Evolutionary conservation across 306 rosid species (phyloP).

Genomic region (Vicia sativa): DNA sequence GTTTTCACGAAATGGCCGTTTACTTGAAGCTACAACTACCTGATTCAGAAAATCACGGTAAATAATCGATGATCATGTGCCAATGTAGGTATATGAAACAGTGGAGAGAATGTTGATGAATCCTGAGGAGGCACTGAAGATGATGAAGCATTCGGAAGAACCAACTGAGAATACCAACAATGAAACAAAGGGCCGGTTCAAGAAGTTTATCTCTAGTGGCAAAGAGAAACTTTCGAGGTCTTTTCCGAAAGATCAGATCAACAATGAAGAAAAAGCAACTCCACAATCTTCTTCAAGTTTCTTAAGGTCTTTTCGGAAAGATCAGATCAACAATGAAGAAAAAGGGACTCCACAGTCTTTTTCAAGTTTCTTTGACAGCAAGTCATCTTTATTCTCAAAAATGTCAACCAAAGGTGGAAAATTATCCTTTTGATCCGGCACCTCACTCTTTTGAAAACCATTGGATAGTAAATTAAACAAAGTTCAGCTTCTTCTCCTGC

Average conservation of each 20-base stretch:
- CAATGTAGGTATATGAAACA: constrained; percentile 74
- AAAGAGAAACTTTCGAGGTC: constrained; percentile 62
- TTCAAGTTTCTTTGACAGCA: constrained; percentile 79
- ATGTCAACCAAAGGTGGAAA: constrained; percentile 67
- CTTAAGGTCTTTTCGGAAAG: constrained; percentile 58
- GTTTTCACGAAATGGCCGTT: no score
- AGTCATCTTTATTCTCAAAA: constrained; percentile 79
- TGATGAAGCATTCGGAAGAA: constrained; percentile 63
- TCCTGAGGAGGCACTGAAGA: constrained; percentile 74
- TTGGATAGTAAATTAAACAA: constrained; percentile 65
- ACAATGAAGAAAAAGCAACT: constrained; percentile 46
- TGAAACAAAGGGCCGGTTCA: constrained; percentile 64
- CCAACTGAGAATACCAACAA: constrained; percentile 29
- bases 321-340: constrained; percentile 49
- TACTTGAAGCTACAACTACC: no score
- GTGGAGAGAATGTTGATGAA: constrained; percentile 78
- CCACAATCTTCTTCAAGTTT: constrained; percentile 75
- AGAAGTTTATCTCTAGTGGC: constrained; percentile 70
- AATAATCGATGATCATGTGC: neutral
- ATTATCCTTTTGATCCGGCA: constrained; percentile 42
- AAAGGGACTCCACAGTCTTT: constrained; percentile 61
- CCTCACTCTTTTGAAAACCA: constrained; percentile 45
- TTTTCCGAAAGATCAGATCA: constrained; percentile 46
- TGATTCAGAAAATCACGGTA: no score
- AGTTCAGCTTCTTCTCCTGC: constrained; percentile 18